phyloP scores from a whole-genome alignment of 345 rosid species.

The Corchorus olitorius region DNA sequence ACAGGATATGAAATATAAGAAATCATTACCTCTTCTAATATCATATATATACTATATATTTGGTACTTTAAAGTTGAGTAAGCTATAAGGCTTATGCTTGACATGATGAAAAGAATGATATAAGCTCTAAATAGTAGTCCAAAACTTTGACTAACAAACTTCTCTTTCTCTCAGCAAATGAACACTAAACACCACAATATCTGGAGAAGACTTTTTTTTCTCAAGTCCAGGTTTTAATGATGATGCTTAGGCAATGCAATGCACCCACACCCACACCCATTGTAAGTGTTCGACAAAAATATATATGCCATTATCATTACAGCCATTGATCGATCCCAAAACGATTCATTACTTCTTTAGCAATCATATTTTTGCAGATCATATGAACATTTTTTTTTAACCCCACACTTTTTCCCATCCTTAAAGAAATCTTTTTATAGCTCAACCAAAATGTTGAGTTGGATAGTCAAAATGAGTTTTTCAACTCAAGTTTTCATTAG shows the following conservation, averaged over 20 bases:
- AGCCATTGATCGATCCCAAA: constrained; percentile 16
- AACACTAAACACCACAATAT: not conserved
- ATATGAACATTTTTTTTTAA: not conserved
- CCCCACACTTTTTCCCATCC: not conserved
- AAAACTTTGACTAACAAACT: not conserved
- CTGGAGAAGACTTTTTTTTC: not conserved
- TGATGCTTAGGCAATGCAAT: constrained; percentile 1
- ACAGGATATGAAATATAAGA: no score
- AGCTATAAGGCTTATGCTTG: not conserved
- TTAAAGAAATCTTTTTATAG: not conserved
- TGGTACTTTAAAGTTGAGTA: not conserved
- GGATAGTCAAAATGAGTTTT: constrained; percentile 2
- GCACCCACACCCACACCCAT: not conserved
- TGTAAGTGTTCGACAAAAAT: not conserved
- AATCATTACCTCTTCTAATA: no score
- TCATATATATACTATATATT: no score
- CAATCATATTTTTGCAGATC: not conserved
- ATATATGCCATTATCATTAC: not conserved
- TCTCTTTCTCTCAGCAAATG: not conserved
- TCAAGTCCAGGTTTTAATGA: not conserved
- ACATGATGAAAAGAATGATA: no score
- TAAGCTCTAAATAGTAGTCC: no score
- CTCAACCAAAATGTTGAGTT: not conserved
- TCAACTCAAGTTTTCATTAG: not conserved
- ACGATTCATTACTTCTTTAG: not conserved